A percentile compares a stretch with the other conserved stretches of the same genome.
Conservation (phyloP, 2,329 filamentous ascomycete genomes). For the Colletotrichum orchidophilum region DNA sequence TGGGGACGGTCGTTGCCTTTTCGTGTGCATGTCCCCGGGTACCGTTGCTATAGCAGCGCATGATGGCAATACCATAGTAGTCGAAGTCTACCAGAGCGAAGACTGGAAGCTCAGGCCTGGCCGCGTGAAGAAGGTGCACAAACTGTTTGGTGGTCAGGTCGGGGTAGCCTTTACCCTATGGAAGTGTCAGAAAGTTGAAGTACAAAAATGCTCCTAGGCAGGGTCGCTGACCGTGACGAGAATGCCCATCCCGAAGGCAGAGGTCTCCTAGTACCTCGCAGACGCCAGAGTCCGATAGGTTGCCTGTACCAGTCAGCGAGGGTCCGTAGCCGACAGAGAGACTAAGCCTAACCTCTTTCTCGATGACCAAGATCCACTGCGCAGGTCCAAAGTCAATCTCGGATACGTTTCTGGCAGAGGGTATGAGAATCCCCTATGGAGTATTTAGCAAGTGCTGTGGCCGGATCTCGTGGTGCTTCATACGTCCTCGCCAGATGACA, state of each 20-base stretch:
- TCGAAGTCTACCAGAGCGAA: slow-evolving; percentile 78
- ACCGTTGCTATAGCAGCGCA: slow-evolving; percentile 77
- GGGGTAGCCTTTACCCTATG: slow-evolving; percentile 82
- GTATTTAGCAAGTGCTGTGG: neutral
- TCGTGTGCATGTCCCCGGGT: slow-evolving; percentile 72
- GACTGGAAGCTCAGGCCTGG: slow-evolving; percentile 62
- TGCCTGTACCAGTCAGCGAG: slow-evolving; percentile 60
- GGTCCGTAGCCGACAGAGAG: neutral
- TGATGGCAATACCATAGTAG: slow-evolving; percentile 78
- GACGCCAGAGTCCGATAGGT: slow-evolving; percentile 75
- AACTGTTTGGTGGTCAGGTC: slow-evolving; percentile 77
- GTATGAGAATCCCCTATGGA: slow-evolving; percentile 68
- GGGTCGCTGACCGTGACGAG: slow-evolving; percentile 67
- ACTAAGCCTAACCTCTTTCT: slow-evolving; percentile 72
- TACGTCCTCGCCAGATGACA: slow-evolving; percentile 41
- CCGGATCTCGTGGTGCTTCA: slow-evolving; percentile 20
- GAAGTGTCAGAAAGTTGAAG: neutral
- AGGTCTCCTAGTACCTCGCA: slow-evolving; percentile 62
- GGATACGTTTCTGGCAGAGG: slow-evolving; percentile 59
- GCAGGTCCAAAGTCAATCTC: slow-evolving; percentile 58
- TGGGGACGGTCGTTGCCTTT: slow-evolving; percentile 56
- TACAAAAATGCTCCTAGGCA: neutral
- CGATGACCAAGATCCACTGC: slow-evolving; percentile 77
- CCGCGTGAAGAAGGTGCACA: slow-evolving; percentile 61
- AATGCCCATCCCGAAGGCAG: slow-evolving; percentile 64